Conservation (phyloP, 208 protist genomes). For the Angomonas desouzai region DNA sequence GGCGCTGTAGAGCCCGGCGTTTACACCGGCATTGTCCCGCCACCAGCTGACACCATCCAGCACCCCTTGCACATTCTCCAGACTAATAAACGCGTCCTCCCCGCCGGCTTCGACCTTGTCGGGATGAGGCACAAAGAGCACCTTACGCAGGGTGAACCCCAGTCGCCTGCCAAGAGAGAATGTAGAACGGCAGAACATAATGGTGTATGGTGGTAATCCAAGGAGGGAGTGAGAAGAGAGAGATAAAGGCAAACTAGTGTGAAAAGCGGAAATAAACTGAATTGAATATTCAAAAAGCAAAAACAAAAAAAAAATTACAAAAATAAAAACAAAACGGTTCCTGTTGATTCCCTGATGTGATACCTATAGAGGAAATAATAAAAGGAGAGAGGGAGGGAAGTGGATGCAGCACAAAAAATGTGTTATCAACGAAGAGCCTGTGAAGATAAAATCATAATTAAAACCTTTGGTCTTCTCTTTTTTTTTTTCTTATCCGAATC, state of each 20-base stretch:
- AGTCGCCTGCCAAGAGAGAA: neutral
- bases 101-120: slow-evolving; percentile 48
- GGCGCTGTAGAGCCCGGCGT: slow-evolving; percentile 64
- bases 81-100: slow-evolving; percentile 68
- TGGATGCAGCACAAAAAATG: neutral
- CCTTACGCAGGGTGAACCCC: slow-evolving; percentile 4
- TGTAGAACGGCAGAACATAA: neutral
- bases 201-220: slow-evolving; percentile 6
- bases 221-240: slow-evolving; percentile 11
- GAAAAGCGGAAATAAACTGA: slow-evolving; percentile 3
- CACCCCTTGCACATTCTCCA: slow-evolving; percentile 42
- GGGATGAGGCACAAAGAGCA: slow-evolving; percentile 1
- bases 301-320: slow-evolving; percentile 14
- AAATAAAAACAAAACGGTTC: slow-evolving; percentile 11
- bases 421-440: no score
- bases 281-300: neutral
- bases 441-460: no score
- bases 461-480: neutral
- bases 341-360: neutral
- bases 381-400: neutral
- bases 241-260: neutral
- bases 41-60: slow-evolving; percentile 81
- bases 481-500: no score
- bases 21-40: slow-evolving; percentile 46
- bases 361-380: slow-evolving; percentile 2